Conservation (phyloP, 2,329 filamentous ascomycete genomes). For the Chaetomiaceae sp. region DNA sequence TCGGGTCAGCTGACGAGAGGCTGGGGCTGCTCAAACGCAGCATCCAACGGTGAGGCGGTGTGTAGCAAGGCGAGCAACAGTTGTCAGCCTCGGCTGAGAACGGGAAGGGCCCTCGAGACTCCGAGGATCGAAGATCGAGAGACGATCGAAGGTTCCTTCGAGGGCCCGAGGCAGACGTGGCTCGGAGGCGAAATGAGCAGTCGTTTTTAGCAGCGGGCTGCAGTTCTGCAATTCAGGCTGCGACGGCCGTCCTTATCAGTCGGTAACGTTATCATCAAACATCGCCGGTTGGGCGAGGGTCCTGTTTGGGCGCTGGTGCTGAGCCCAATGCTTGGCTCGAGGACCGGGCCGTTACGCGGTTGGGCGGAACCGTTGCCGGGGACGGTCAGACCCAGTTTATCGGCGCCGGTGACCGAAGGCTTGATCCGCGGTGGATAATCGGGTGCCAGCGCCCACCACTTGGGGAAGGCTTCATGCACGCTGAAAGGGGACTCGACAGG, state of each 20-base stretch:
- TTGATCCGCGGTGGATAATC: not conserved
- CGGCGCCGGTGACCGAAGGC: conserved; percentile 10
- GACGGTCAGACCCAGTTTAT: conserved; percentile 13
- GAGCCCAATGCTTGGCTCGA: conserved; percentile 22
- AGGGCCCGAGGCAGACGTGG: conserved; percentile 9
- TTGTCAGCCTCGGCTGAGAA: conserved; percentile 4
- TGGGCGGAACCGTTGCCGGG: conserved; percentile 10
- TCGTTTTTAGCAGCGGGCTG: not conserved
- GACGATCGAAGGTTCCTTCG: not conserved
- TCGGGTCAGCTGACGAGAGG: not conserved
- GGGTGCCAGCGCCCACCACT: conserved; percentile 1
- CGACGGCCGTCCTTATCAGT: conserved; percentile 4
- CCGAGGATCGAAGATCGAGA: not conserved
- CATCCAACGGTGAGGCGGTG: conserved; percentile 1
- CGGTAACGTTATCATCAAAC: not conserved
- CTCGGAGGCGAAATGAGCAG: conserved; percentile 10
- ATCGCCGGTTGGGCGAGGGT: not conserved
- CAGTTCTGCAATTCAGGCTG: conserved; percentile 10
- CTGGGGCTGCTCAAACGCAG: not conserved
- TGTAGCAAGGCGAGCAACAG: not conserved
- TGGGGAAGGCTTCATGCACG: conserved; percentile 1
- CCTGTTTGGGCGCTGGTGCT: conserved; percentile 12
- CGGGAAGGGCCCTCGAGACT: not conserved
- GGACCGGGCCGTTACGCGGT: conserved; percentile 22
- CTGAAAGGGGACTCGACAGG: not conserved